Base-by-base conservation (phyloP, 73 alveolate genomes). In the Tetrahymena borealis region DNA sequence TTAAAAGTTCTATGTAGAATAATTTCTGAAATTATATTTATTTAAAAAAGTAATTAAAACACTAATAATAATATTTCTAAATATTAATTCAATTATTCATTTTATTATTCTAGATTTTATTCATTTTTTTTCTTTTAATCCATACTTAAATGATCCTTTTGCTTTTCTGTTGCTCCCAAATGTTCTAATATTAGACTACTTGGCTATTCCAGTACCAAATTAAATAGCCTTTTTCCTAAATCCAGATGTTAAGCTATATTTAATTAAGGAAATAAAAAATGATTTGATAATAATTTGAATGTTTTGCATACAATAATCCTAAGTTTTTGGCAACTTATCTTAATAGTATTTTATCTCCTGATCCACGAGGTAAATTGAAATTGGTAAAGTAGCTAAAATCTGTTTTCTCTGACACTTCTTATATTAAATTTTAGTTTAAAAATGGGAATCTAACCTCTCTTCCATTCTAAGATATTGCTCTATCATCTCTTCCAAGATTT, bases 401-500 rank as follows among this genome's bases (percentile, higher is more conserved):
- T 6, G 94, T 94, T 91, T 91, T 90, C 41, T 90, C 78, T 39
- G 95, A 38, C 33, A 94, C 93, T 42, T 91, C 90, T 43, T 91
- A 38, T 91, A 96, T 93, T 28, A 98, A 94, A 91, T 95, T 96
- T 39, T 94, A 92, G 92, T 98, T 99, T 90, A 98, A 94, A 94
- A 95, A 98, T 35, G 99, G 99, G 91, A 97, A 98, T 92, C 99
- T 95, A 11, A 97, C 94, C 93, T 98, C 99, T 90, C 97, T 94
- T 16, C 98, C 98, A 97, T 96, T 98, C 33, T 94, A 94, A 18
- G 98, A 95, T 37, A 98, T 96, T 39, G 97, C 98, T 90, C 99
- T 95, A 95, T 98, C 99, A 97, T 98, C 99, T 93, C 99, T 96
- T 24, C 99, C 99, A 77, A 98, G 94, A 95, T 98, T 98, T 92